Percentiles rank a stretch among this genome's conserved stretches.
Conservation (phyloP, 2,329 filamentous ascomycete genomes). For the Claviceps cyperi region DNA sequence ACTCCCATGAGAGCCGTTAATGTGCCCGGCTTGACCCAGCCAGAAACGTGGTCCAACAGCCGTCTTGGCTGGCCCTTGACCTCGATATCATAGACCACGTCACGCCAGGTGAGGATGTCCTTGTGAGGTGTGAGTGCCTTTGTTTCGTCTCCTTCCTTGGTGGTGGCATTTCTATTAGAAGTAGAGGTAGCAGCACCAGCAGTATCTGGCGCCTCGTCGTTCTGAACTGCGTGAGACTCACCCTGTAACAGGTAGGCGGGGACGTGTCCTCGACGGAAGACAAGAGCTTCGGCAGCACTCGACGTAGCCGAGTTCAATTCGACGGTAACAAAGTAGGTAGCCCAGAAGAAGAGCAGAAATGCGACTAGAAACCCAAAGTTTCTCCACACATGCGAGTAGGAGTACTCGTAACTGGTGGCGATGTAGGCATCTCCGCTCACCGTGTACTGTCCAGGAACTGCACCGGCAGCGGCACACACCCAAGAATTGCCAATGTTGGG, state of each 20-base stretch:
- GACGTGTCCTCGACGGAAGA: constrained; percentile 45
- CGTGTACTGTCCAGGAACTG: constrained; percentile 35
- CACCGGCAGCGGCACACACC: constrained; percentile 39
- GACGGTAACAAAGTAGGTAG: constrained; percentile 45
- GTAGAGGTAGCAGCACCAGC: constrained; percentile 9
- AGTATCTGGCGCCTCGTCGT: constrained; percentile 13
- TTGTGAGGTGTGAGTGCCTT: constrained; percentile 27
- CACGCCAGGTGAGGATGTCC: constrained; percentile 62
- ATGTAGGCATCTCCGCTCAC: constrained; percentile 51
- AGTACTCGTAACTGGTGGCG: constrained; percentile 38
- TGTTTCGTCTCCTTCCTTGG: constrained; percentile 6
- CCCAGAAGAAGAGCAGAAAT: constrained; percentile 50
- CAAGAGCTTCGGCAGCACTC: constrained; percentile 53
- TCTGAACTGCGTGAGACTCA: constrained; percentile 14
- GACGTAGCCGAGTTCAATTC: constrained; percentile 50
- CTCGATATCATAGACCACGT: constrained; percentile 56
- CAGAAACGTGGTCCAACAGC: constrained; percentile 68
- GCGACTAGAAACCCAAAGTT: constrained; percentile 55
- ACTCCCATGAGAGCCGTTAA: constrained; percentile 66
- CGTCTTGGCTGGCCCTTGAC: constrained; percentile 68
- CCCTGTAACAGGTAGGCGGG: constrained; percentile 25
- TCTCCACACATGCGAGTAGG: constrained; percentile 44
- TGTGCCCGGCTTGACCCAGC: constrained; percentile 83
- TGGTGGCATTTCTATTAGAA: constrained; percentile 5
- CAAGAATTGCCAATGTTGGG: constrained; percentile 30